phyloP scores from a whole-genome alignment of 352 stramenopile genomes.

The Pythium brachiatum region DNA sequence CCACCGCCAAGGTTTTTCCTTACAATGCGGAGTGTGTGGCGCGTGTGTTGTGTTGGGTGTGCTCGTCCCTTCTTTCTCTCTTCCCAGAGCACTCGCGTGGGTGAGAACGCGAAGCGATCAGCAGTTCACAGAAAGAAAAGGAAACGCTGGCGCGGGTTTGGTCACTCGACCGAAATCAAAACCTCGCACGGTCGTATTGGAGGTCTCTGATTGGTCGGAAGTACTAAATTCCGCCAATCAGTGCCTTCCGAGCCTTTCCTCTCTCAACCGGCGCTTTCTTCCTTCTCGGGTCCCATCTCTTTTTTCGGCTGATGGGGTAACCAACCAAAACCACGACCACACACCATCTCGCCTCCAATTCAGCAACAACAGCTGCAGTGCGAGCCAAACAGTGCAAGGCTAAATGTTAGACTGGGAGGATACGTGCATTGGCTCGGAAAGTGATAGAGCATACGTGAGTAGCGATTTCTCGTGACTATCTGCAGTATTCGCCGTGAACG shows the following conservation, averaged over 20 bases:
- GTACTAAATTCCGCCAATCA: conserved; percentile 36
- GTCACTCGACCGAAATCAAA: conserved; percentile 24
- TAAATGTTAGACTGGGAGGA: conserved; percentile 23
- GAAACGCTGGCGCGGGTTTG: conserved; percentile 16
- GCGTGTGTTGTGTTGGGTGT: conserved; percentile 4
- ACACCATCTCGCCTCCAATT: conserved; percentile 32
- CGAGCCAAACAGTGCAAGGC: conserved; percentile 15
- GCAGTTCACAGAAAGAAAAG: conserved; percentile 22
- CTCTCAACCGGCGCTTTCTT: conserved; percentile 39
- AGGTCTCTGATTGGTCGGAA: conserved; percentile 28
- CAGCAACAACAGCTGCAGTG: conserved; percentile 27
- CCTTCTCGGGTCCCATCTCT: conserved; percentile 32
- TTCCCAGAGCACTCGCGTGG: conserved; percentile 8
- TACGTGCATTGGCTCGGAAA: conserved; percentile 29
- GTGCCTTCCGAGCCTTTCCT: conserved; percentile 22
- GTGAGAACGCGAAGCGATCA: conserved; percentile 19
- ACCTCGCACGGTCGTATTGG: conserved; percentile 10
- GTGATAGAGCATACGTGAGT: neutral
- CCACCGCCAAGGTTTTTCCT: conserved; percentile 10
- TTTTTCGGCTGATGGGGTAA: conserved; percentile 36
- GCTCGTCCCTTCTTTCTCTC: conserved; percentile 24
- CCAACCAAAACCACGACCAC: conserved; percentile 26
- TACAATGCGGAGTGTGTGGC: neutral
- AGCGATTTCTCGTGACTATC: neutral
- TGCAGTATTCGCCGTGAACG: neutral